Evolutionary conservation across 2,329 filamentous ascomycete species (phyloP).

Genomic region (Colletotrichum sp.): DNA sequence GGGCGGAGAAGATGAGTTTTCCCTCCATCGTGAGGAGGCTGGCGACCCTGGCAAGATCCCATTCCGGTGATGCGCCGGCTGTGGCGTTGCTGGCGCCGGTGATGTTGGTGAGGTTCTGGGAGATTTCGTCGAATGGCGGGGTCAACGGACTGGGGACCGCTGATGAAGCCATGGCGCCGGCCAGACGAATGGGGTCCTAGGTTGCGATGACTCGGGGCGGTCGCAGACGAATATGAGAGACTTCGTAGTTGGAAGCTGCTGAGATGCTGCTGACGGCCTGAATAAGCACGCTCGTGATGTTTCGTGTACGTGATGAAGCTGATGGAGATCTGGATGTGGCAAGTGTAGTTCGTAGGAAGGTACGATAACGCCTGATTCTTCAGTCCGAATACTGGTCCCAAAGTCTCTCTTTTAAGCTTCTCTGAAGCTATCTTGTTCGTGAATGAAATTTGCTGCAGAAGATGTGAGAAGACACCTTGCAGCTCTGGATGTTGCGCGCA

Average conservation of each 20-base stretch:
- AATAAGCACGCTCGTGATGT: background rate
- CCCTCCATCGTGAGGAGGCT: slow-evolving; percentile 37
- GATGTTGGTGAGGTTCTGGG: slow-evolving; percentile 26
- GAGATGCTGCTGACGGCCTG: background rate
- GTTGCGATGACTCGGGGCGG: background rate
- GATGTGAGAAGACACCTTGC: background rate
- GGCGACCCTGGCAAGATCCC: slow-evolving; percentile 42
- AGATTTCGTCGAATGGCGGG: slow-evolving; percentile 30
- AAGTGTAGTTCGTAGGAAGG: background rate
- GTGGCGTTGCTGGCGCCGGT: slow-evolving; percentile 28
- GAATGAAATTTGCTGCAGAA: background rate
- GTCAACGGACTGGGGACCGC: slow-evolving; percentile 1
- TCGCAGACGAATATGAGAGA: background rate
- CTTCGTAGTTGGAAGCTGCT: background rate
- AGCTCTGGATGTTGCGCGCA: background rate
- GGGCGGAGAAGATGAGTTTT: slow-evolving; percentile 65
- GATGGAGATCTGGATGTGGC: background rate
- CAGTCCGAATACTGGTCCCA: background rate
- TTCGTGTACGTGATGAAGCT: background rate
- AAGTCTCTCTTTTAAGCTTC: background rate
- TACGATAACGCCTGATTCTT: background rate
- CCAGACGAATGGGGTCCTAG: background rate
- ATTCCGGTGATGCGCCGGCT: slow-evolving; percentile 33
- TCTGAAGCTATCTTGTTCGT: background rate
- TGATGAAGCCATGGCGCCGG: slow-evolving; percentile 11